A percentile compares a stretch with the other conserved stretches of the same genome.
These are phyloP conservation scores for Neofusicoccum sp. DNA, from an alignment of 2,329 filamentous ascomycete species.

Conservation along the genomic window DNA sequence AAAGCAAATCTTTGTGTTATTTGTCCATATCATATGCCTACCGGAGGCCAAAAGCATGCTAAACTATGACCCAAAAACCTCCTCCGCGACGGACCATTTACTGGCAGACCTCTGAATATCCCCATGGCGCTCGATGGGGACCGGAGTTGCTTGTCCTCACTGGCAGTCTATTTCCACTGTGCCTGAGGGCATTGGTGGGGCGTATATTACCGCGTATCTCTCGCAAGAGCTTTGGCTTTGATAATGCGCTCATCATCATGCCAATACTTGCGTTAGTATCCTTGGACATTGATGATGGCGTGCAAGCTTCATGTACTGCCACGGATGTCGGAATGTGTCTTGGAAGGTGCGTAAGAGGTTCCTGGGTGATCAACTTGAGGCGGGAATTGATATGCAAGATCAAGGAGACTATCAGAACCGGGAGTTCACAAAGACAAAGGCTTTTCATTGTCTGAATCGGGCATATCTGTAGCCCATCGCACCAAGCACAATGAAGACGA, in stretches of 20 bases:
- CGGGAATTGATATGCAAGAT: no score
- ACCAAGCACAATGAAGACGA: no score
- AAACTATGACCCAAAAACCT: neutral
- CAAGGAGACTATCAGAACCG: no score
- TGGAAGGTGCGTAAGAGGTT: no score
- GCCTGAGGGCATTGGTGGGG: neutral
- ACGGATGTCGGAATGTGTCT: no score
- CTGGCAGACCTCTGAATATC: neutral
- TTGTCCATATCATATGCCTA: neutral
- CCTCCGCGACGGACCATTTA: neutral
- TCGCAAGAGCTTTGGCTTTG: neutral
- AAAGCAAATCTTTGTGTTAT: neutral
- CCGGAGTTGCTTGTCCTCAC: neutral
- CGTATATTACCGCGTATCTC: neutral
- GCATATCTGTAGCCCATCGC: no score
- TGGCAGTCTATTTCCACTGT: neutral
- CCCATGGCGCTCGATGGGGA: neutral
- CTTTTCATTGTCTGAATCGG: no score
- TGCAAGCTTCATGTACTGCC: no score
- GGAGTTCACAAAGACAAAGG: no score
- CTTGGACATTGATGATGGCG: no score
- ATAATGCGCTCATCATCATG: conserved; percentile 2
- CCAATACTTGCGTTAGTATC: no score
- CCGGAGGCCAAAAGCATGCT: neutral
- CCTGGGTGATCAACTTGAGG: no score